Evolutionary conservation across 2,329 filamentous ascomycete species (phyloP).

Genomic region (Xylaria sp.): DNA sequence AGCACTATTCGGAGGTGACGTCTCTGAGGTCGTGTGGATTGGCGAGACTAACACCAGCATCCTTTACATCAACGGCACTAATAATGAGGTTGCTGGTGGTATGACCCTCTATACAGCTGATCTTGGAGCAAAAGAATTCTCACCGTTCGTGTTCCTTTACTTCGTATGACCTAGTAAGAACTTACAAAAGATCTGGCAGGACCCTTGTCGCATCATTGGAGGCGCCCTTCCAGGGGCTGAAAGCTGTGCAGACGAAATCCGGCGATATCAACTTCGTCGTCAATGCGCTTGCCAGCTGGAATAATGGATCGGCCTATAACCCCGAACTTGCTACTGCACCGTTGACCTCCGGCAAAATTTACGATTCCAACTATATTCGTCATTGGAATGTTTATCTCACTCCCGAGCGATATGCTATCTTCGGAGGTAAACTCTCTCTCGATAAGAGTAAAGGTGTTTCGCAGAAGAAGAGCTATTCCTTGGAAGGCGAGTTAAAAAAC

Average conservation of each 20-base stretch:
- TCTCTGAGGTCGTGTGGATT: slow-evolving; percentile 35
- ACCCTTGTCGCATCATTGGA: slow-evolving; percentile 32
- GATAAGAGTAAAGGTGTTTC: neutral
- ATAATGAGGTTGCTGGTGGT: slow-evolving; percentile 29
- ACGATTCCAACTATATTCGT: slow-evolving; percentile 34
- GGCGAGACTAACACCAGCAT: slow-evolving; percentile 32
- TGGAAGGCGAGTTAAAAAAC: slow-evolving; percentile 31
- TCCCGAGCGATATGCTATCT: slow-evolving; percentile 32
- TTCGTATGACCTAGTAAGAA: neutral
- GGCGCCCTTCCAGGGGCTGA: slow-evolving; percentile 34
- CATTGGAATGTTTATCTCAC: slow-evolving; percentile 34
- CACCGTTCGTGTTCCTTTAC: slow-evolving; percentile 29
- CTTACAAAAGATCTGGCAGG: slow-evolving; percentile 25
- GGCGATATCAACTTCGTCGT: slow-evolving; percentile 36
- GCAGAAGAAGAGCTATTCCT: slow-evolving; percentile 13
- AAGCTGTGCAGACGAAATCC: slow-evolving; percentile 33
- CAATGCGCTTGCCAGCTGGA: slow-evolving; percentile 31
- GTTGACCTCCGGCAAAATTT: slow-evolving; percentile 26
- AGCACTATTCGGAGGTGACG: slow-evolving; percentile 32
- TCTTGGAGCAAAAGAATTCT: slow-evolving; percentile 30
- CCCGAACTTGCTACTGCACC: slow-evolving; percentile 21
- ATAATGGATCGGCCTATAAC: slow-evolving; percentile 33
- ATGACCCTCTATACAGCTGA: slow-evolving; percentile 36
- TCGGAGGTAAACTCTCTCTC: slow-evolving; percentile 30
- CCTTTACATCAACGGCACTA: slow-evolving; percentile 36